phyloP scores from a whole-genome alignment of 768 basidiomycete genomes.

The Porphyrellus cyaneotinctus region DNA sequence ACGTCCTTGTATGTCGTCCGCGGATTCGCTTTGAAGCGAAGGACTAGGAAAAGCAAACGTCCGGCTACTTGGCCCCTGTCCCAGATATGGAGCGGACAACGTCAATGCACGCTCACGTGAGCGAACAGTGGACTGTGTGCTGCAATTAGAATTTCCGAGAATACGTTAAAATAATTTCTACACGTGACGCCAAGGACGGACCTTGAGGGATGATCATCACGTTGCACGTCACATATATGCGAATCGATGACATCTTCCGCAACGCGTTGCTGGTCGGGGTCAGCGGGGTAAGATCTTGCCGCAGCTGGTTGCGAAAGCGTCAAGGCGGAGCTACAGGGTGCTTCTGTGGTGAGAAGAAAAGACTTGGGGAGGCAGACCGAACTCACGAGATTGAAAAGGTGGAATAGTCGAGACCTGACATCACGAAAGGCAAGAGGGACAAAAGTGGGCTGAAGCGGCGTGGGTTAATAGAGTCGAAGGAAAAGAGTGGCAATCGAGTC shows the following conservation, averaged over 20 bases:
- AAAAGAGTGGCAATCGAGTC: slow-evolving; percentile 14
- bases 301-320: slow-evolving; percentile 23
- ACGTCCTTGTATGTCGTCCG: slow-evolving; percentile 25
- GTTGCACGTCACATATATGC: slow-evolving; percentile 24
- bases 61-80: slow-evolving; percentile 14
- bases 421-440: slow-evolving; percentile 2
- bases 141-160: slow-evolving; percentile 18
- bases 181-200: slow-evolving; percentile 30
- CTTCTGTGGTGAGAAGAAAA: slow-evolving; percentile 2
- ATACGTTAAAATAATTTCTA: slow-evolving; percentile 4
- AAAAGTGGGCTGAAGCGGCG: slow-evolving; percentile 1
- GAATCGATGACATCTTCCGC: slow-evolving; percentile 29
- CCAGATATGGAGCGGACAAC: slow-evolving; percentile 19
- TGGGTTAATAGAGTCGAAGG: slow-evolving; percentile 4
- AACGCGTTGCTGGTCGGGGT: slow-evolving; percentile 26
- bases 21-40: slow-evolving; percentile 11
- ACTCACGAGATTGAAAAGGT: slow-evolving; percentile 27
- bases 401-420: slow-evolving; percentile 26
- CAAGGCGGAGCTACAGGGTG: slow-evolving; percentile 22
- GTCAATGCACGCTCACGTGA: slow-evolving; percentile 21
- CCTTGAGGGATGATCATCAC: slow-evolving; percentile 34
- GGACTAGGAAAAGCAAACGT: slow-evolving; percentile 9
- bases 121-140: slow-evolving; percentile 16
- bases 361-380: neutral
- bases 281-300: slow-evolving; percentile 26